These are phyloP conservation scores for Myxozyma melibiosi DNA, from an alignment of 805 yeast genomes.

Conservation along the genomic window DNA sequence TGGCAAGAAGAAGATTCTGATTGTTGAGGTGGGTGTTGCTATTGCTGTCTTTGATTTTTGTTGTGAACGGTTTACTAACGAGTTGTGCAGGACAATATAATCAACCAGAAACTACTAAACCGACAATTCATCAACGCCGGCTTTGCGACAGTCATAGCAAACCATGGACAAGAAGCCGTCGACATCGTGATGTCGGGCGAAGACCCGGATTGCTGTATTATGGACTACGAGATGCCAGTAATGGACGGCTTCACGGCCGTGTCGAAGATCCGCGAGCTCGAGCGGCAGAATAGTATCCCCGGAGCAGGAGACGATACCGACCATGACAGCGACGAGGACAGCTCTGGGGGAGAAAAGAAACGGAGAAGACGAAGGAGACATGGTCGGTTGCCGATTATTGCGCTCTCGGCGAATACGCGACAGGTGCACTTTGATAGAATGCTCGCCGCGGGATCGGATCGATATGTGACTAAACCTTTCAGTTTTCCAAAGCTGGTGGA, in stretches of 20 bases:
- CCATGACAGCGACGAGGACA: neutral
- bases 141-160: conserved; percentile 71
- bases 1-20: conserved; percentile 53
- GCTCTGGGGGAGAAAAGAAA: neutral
- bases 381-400: conserved; percentile 31
- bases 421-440: conserved; percentile 31
- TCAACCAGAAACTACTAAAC: conserved; percentile 90
- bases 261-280: conserved; percentile 30
- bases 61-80: neutral
- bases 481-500: conserved; percentile 25
- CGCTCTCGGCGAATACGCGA: conserved; percentile 33
- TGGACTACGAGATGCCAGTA: conserved; percentile 36
- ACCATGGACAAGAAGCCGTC: conserved; percentile 90
- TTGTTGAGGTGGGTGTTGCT: conserved; percentile 64
- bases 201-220: conserved; percentile 28
- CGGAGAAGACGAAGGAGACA: neutral
- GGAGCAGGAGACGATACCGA: neutral
- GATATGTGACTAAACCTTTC: conserved; percentile 31
- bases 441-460: conserved; percentile 33
- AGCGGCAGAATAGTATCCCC: conserved; percentile 4
- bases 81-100: conserved; percentile 71
- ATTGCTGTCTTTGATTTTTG: neutral
- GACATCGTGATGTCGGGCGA: conserved; percentile 40
- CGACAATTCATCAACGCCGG: conserved; percentile 89
- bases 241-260: conserved; percentile 39